Evolutionary conservation across 2,329 filamentous ascomycete species (phyloP).

Genomic region (Claviceps cyperi): DNA sequence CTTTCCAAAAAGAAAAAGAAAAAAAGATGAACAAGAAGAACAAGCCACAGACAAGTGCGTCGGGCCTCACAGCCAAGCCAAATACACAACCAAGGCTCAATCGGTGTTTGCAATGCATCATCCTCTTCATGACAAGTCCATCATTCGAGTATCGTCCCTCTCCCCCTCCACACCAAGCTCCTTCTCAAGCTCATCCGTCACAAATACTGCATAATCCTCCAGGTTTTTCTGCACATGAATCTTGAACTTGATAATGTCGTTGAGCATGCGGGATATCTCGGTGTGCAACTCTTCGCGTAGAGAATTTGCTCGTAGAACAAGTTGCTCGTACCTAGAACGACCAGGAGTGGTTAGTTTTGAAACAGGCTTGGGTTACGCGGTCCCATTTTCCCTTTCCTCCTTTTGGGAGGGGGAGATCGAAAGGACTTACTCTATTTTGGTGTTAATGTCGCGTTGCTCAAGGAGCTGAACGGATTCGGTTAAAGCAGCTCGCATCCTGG

Average conservation of each 20-base stretch:
- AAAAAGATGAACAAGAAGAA: background rate
- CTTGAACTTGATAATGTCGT: slow-evolving; percentile 97
- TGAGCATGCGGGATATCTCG: slow-evolving; percentile 87
- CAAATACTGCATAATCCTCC: slow-evolving; percentile 88
- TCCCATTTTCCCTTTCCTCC: background rate
- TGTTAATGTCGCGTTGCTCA: slow-evolving; percentile 92
- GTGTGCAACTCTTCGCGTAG: slow-evolving; percentile 96
- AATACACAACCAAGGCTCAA: no score
- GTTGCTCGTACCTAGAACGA: slow-evolving; percentile 64
- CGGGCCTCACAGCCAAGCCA: no score
- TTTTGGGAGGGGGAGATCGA: background rate
- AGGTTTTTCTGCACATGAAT: slow-evolving; percentile 86
- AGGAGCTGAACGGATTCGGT: slow-evolving; percentile 79
- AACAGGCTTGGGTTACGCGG: background rate
- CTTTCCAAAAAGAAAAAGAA: slow-evolving; percentile 1
- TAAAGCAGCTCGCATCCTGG: slow-evolving; percentile 73
- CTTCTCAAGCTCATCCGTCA: slow-evolving; percentile 82
- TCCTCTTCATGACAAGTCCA: slow-evolving; percentile 20
- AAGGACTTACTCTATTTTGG: slow-evolving; percentile 70
- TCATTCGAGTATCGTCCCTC: slow-evolving; percentile 36
- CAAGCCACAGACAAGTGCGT: no score
- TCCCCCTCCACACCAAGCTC: slow-evolving; percentile 55
- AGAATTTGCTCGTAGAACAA: slow-evolving; percentile 69
- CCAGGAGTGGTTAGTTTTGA: background rate
- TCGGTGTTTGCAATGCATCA: background rate